phyloP scores from a whole-genome alignment of 768 basidiomycete species.

The Clitopilus hobsonii region DNA sequence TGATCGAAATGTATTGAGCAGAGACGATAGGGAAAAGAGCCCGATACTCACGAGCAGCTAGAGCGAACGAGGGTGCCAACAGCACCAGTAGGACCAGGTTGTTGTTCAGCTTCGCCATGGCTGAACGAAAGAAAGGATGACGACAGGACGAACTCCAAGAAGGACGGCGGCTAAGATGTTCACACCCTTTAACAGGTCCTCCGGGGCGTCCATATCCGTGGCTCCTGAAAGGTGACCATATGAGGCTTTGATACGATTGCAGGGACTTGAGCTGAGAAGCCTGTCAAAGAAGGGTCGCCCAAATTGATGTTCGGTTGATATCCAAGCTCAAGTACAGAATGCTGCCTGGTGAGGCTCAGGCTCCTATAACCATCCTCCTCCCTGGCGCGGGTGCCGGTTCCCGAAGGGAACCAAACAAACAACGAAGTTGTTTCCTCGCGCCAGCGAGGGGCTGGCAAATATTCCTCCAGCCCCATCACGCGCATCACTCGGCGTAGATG shows the following conservation, averaged over 20 bases:
- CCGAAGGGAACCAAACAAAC: background rate
- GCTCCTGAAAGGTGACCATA: background rate
- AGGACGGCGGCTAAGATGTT: background rate
- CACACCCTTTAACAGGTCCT: background rate
- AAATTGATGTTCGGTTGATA: too few species aligned
- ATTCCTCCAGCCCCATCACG: background rate
- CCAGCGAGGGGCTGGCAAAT: background rate
- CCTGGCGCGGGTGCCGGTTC: background rate
- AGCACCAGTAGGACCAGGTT: background rate
- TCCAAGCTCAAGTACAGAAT: too few species aligned
- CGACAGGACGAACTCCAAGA: too few species aligned
- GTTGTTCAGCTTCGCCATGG: background rate
- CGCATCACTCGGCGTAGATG: too few species aligned
- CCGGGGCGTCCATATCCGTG: background rate
- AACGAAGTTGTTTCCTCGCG: background rate
- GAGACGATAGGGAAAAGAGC: background rate
- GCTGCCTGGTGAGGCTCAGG: too few species aligned
- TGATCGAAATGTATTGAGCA: slow-evolving; percentile 9
- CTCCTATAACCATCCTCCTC: background rate
- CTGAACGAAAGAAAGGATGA: background rate
- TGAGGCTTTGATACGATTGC: background rate
- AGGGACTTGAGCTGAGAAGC: background rate
- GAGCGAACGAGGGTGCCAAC: background rate
- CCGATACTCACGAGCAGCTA: background rate
- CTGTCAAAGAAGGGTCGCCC: background rate